Base-by-base conservation (phyloP, 805 yeast genomes). In the Yarrowia sp. region DNA sequence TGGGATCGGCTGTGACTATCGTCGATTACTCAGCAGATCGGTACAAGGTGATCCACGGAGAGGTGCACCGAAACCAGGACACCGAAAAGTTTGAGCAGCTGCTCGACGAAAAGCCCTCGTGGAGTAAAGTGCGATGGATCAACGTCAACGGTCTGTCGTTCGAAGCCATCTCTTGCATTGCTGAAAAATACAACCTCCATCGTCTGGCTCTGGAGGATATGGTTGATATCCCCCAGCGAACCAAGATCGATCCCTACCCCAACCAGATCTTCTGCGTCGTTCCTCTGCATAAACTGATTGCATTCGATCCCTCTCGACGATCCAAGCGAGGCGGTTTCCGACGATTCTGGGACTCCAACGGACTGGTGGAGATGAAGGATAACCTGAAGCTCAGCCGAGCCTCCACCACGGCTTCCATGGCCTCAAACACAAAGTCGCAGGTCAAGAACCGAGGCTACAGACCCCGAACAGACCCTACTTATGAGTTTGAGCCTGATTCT, bases 201-300 rank as follows among this genome's bases (percentile, higher is more conserved):
- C 80, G 86, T 30, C 76, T 86, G 55, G 85, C 88, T 0, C 77
- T 86, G 53, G 89, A 86, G 73, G 89, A 86, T 72, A 82, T 86
- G 86, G 82, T 86, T 53, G 89, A 86, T 74, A 80, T 85, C 34
- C 88, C 89, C 5, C 87, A 85, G 68, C 76, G 89, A 34, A 85
- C 89, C 0, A 86, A 86, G 70, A 79, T 81, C 50, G 89, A 86
- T 70, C 75, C 81, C n/a, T 86, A 84, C 69, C 79, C 82, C 2
- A 76, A 75, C 39, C 87, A 83, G 70, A 69, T 83, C n/a, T 86
- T 85, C 74, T 82, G 85, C 65, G 84, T 86, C 33, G 71, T 86
- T 52, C 89, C 89, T 4, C 69, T 86, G 68, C 78, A 84, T 67
- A 82, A 83, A 67, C 76, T 86, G 55, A 76, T 83, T 9, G 77